Evolutionary conservation across 139 green algal species (phyloP).

Genomic region (Chlorella sp.): DNA sequence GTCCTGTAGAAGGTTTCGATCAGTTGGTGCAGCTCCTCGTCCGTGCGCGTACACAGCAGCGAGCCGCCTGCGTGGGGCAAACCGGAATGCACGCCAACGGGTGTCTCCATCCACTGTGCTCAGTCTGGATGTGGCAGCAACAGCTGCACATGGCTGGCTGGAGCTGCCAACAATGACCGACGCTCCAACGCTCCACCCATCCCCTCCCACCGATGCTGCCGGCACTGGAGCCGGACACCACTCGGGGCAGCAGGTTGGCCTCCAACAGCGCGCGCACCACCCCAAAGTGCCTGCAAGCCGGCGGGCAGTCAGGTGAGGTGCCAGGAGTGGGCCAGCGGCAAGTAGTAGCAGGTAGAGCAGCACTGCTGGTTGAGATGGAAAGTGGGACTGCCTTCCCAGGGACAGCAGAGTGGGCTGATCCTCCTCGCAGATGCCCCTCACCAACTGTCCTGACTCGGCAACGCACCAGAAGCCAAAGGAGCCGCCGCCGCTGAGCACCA

Average conservation of each 20-base stretch:
- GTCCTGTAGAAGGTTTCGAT: constrained; percentile 49
- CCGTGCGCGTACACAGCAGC: constrained; percentile 66
- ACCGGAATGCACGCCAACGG: not conserved
- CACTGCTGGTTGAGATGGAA: not conserved
- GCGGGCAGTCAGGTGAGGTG: constrained; percentile 9
- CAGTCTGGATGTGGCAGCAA: no score
- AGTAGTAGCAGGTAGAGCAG: no score
- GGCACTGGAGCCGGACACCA: constrained; percentile 92
- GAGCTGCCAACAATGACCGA: no score
- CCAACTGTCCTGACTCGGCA: not conserved
- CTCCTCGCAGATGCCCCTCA: no score
- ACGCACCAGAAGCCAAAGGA: constrained; percentile 39
- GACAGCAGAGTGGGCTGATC: no score
- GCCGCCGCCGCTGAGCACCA: constrained; percentile 92
- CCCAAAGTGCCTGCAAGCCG: constrained; percentile 93
- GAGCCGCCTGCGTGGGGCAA: constrained; percentile 36
- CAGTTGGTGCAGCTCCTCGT: constrained; percentile 75
- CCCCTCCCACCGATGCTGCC: constrained; percentile 80
- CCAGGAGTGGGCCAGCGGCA: not conserved
- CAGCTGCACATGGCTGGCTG: no score
- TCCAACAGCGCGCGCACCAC: constrained; percentile 90
- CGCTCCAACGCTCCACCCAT: no score
- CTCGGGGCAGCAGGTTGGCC: constrained; percentile 84
- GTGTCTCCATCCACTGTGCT: no score
- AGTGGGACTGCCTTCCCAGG: no score